Percentiles rank a stretch among this genome's conserved stretches.
phyloP scores from a whole-genome alignment of 140 eudicot genomes.

The Anethum foeniculum region DNA sequence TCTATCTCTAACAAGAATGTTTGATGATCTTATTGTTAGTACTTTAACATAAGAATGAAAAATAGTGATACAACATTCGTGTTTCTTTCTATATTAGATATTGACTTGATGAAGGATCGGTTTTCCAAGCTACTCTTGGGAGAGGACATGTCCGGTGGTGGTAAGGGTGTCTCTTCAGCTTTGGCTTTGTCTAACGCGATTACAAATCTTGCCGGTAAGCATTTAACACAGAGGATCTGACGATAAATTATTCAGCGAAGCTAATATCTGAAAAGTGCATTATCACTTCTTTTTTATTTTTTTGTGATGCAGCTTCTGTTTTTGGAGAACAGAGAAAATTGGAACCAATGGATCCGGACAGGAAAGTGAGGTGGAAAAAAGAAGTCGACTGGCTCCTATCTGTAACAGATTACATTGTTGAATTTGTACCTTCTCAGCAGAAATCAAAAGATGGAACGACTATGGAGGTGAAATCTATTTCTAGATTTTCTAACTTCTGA shows the following conservation, averaged over 20 bases:
- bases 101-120: constrained; percentile 49
- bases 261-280: neutral
- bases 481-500: neutral
- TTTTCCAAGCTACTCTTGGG: constrained; percentile 44
- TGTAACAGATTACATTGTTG: constrained; percentile 44
- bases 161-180: constrained; percentile 52
- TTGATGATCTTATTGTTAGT: neutral
- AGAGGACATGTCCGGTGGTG: constrained; percentile 61
- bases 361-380: constrained; percentile 41
- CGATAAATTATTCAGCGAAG: neutral
- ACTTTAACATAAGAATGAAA: neutral
- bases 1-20: neutral
- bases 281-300: neutral
- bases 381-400: constrained; percentile 41
- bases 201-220: constrained; percentile 50
- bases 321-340: constrained; percentile 44
- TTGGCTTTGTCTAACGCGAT: constrained; percentile 49
- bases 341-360: constrained; percentile 46
- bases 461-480: constrained; percentile 33
- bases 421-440: constrained; percentile 41
- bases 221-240: neutral
- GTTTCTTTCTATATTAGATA: constrained; percentile 17
- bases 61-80: neutral
- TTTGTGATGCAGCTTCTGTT: constrained; percentile 28
- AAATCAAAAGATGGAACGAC: constrained; percentile 31